phyloP scores from a whole-genome alignment of 306 rosid species.

The Cucumis sativus region DNA sequence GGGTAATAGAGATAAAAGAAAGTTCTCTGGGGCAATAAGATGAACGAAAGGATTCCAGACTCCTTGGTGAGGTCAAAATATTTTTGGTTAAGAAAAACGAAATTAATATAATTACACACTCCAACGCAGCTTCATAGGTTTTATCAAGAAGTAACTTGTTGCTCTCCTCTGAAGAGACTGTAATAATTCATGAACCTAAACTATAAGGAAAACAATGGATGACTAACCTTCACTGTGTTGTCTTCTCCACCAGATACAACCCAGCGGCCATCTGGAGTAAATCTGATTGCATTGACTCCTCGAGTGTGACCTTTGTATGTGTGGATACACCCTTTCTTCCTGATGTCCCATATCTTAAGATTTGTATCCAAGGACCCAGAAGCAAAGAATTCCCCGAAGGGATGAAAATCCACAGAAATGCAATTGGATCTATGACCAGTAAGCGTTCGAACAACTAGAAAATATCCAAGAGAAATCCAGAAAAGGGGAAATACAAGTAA shows the following conservation, averaged over 20 bases:
- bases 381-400: conserved; percentile 98
- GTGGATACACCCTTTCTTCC: conserved; percentile 98
- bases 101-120: not conserved
- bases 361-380: conserved; percentile 94
- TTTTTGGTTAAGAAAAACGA: not conserved
- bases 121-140: not conserved
- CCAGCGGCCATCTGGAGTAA: conserved; percentile 99
- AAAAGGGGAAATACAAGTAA: not conserved
- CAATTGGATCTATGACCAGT: conserved; percentile 98
- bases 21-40: not conserved
- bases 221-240: conserved; percentile 85
- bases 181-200: not conserved
- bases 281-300: conserved; percentile 94
- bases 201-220: conserved; percentile 13
- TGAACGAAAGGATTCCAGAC: not conserved
- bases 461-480: conserved; percentile 9
- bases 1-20: not conserved
- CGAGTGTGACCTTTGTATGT: conserved; percentile 99
- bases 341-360: conserved; percentile 98
- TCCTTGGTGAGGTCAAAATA: not conserved
- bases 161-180: not conserved
- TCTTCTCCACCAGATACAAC: conserved; percentile 99
- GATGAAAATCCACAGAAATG: conserved; percentile 93
- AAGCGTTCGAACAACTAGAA: conserved; percentile 91
- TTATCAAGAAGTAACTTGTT: not conserved